These are phyloP conservation scores for Lactuca sativa DNA, from an alignment of 129 eudicot species.

Conservation along the genomic window DNA sequence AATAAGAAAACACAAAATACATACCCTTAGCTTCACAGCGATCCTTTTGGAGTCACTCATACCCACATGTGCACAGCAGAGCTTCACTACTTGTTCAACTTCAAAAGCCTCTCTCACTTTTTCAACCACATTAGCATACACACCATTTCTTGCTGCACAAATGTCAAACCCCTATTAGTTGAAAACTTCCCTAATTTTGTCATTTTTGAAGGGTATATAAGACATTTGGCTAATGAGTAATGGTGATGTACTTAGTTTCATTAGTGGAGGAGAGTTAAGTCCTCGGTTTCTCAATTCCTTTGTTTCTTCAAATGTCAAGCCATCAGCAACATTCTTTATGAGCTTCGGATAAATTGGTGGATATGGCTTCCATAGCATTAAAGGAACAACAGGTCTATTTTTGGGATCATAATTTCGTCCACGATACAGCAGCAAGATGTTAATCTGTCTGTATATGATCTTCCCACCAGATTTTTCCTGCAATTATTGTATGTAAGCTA, in stretches of 20 bases:
- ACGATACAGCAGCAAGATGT: constrained; percentile 75
- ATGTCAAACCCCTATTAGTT: background rate
- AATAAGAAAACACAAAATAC: background rate
- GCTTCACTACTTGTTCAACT: constrained; percentile 65
- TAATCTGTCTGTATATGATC: constrained; percentile 66
- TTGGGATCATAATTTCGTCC: constrained; percentile 79
- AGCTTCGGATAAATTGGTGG: constrained; percentile 93
- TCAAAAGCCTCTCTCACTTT: constrained; percentile 80
- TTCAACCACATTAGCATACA: constrained; percentile 78
- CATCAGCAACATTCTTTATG: constrained; percentile 85
- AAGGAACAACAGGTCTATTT: constrained; percentile 60
- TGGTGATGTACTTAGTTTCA: constrained; percentile 65
- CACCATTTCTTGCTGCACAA: constrained; percentile 83
- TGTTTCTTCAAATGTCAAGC: constrained; percentile 87
- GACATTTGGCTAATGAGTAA: background rate
- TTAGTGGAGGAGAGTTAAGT: constrained; percentile 57
- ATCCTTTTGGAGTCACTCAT: constrained; percentile 87
- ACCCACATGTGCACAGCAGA: constrained; percentile 80
- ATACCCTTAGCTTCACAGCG: constrained; percentile 82
- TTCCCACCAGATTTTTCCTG: constrained; percentile 96
- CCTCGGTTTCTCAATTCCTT: constrained; percentile 87
- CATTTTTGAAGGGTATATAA: background rate
- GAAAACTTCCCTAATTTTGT: too few relatives aligned
- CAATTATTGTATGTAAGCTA: constrained; percentile 30
- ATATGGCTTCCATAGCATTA: constrained; percentile 94